phyloP scores from a whole-genome alignment of 2,329 filamentous ascomycete genomes.

The Harringtonia aguacate region DNA sequence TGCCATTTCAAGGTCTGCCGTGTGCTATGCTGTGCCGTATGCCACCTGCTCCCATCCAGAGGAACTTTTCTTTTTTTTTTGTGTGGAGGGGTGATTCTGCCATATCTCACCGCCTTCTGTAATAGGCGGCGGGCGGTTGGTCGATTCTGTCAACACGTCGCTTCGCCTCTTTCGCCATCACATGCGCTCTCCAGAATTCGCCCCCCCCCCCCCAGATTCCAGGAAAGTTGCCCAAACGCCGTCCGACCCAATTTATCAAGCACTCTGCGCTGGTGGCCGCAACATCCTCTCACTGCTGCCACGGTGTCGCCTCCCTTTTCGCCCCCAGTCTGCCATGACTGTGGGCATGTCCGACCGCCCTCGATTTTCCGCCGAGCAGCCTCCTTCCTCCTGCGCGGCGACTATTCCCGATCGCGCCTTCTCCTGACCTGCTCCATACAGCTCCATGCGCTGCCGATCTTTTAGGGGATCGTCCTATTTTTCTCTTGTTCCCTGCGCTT shows the following conservation, averaged over 20 bases:
- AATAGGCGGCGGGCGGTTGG: background rate
- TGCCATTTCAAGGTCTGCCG: conserved; percentile 4
- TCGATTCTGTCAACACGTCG: background rate
- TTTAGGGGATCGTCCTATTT: too few relatives aligned
- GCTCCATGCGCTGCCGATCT: too few relatives aligned
- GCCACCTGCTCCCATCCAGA: background rate
- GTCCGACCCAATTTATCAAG: background rate
- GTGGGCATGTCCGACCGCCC: too few relatives aligned
- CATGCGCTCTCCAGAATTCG: conserved; percentile 1
- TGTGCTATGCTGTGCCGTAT: background rate
- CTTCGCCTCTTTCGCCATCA: background rate
- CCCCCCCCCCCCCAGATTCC: too few relatives aligned
- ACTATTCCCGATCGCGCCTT: too few relatives aligned
- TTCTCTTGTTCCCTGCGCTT: background rate
- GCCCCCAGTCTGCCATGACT: too few relatives aligned
- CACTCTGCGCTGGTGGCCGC: too few relatives aligned
- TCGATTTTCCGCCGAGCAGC: too few relatives aligned
- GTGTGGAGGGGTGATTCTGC: conserved; percentile 6
- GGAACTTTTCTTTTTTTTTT: conserved; percentile 4
- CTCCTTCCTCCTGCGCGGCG: too few relatives aligned
- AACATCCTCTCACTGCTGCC: too few relatives aligned
- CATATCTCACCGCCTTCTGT: conserved; percentile 5
- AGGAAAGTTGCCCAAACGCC: background rate
- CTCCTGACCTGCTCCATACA: too few relatives aligned
- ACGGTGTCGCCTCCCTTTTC: too few relatives aligned